Conservation (phyloP, 345 rosid species). For the Litchi chinensis region DNA sequence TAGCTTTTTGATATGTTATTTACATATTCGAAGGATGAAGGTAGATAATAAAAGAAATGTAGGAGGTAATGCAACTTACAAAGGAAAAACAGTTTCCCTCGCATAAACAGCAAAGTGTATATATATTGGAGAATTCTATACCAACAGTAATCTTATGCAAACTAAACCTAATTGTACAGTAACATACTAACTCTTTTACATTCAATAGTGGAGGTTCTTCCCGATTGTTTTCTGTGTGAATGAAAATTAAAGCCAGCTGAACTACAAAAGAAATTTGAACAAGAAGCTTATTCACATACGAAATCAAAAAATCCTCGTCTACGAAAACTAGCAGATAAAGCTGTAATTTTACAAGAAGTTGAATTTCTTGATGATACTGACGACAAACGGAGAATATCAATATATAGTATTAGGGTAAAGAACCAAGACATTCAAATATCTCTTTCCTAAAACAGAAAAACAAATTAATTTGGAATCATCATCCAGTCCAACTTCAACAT, state of each 20-base stretch:
- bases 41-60: neutral
- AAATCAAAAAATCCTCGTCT: constrained; percentile 11
- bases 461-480: constrained; percentile 81
- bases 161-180: constrained; percentile 10
- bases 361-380: neutral
- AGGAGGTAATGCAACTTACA: neutral
- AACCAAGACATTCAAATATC: neutral
- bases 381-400: neutral
- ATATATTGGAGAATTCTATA: neutral
- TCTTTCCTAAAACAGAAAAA: constrained; percentile 10
- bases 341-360: neutral
- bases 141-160: neutral
- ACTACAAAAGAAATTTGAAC: constrained; percentile 56
- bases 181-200: constrained; percentile 60
- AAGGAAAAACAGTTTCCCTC: neutral
- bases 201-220: constrained; percentile 86
- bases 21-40: neutral
- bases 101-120: neutral
- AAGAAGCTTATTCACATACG: constrained; percentile 14
- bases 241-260: constrained; percentile 80
- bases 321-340: neutral
- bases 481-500: constrained; percentile 59
- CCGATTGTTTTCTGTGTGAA: constrained; percentile 87
- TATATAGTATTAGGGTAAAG: neutral
- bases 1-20: neutral